A percentile compares a stretch with the other conserved stretches of the same genome.
Conservation (phyloP, 331 rosid species). For the Pyrus hybrid region DNA sequence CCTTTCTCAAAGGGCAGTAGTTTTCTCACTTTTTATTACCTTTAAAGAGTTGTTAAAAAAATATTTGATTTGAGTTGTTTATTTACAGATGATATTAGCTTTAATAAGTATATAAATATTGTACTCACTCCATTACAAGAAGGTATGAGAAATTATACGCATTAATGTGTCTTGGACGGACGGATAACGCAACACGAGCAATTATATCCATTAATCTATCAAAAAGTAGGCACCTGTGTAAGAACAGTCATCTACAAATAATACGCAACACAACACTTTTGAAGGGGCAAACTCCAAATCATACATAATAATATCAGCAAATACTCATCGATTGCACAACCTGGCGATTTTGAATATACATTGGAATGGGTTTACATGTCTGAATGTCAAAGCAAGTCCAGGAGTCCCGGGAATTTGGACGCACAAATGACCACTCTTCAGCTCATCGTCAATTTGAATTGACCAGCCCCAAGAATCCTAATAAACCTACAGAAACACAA, state of each 20-base stretch:
- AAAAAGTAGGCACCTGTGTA: background rate
- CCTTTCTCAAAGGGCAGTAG: no score
- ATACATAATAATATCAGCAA: slow-evolving; percentile 13
- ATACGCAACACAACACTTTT: background rate
- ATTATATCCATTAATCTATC: background rate
- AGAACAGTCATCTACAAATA: background rate
- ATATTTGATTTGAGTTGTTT: no score
- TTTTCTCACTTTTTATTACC: no score
- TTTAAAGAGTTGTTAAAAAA: no score
- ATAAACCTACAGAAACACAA: slow-evolving; percentile 26
- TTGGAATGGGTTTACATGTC: slow-evolving; percentile 28
- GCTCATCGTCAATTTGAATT: background rate
- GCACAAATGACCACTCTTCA: slow-evolving; percentile 19
- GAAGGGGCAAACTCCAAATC: slow-evolving; percentile 2
- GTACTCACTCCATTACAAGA: no score
- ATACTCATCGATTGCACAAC: slow-evolving; percentile 25
- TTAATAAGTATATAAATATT: no score
- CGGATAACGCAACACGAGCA: background rate
- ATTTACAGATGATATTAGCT: no score
- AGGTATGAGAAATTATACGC: no score
- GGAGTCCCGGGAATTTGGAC: background rate
- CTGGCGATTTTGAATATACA: slow-evolving; percentile 39
- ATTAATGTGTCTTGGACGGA: background rate
- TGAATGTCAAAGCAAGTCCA: slow-evolving; percentile 8
- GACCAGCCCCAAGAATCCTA: slow-evolving; percentile 12